phyloP scores from a whole-genome alignment of 176 grass and related monocot species.

The Hordeum marinum region DNA sequence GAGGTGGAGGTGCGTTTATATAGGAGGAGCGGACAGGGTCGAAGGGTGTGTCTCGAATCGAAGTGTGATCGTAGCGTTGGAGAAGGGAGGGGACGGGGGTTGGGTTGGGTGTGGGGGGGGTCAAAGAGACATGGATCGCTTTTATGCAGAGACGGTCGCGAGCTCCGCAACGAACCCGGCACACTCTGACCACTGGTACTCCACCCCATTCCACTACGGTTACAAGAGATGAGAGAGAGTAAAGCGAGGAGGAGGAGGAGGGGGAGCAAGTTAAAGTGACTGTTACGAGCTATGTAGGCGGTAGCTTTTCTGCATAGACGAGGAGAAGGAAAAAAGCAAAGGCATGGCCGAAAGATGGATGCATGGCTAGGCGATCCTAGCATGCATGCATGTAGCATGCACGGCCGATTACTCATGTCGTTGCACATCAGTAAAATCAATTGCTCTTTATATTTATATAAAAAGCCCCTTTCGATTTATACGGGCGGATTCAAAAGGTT shows the following conservation, averaged over 20 bases:
- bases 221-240: slow-evolving; percentile 24
- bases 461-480: too few relatives aligned
- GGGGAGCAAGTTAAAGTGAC: slow-evolving; percentile 7
- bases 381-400: slow-evolving; percentile 3
- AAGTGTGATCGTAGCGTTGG: neutral
- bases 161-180: slow-evolving; percentile 36
- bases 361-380: slow-evolving; percentile 4
- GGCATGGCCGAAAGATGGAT: slow-evolving; percentile 5
- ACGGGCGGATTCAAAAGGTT: too few relatives aligned
- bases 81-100: neutral
- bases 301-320: slow-evolving; percentile 8
- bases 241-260: neutral
- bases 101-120: neutral
- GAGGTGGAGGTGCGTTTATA: neutral
- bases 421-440: neutral
- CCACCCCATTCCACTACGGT: slow-evolving; percentile 5
- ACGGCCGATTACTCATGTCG: neutral
- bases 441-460: too few relatives aligned
- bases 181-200: slow-evolving; percentile 44
- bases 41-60: neutral
- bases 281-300: slow-evolving; percentile 7
- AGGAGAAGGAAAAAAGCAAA: neutral
- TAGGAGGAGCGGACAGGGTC: neutral
- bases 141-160: slow-evolving; percentile 62
- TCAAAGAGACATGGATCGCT: slow-evolving; percentile 60